phyloP scores from a whole-genome alignment of 176 grass and related monocot genomes.

The Guadua angustifolia region DNA sequence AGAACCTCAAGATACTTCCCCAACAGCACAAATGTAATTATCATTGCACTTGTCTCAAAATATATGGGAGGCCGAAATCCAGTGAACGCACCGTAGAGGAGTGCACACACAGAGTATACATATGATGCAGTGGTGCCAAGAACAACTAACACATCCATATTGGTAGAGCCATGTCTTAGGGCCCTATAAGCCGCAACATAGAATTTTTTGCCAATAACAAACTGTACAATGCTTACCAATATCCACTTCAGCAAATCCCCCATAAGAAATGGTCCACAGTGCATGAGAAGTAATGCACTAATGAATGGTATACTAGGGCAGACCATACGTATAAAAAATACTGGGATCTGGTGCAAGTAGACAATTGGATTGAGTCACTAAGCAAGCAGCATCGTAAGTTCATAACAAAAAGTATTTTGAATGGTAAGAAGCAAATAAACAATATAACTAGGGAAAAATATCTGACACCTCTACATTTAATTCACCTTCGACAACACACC shows the following conservation, averaged over 20 bases:
- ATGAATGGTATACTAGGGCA: slow-evolving; percentile 79
- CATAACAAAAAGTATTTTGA: background rate
- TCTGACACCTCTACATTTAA: background rate
- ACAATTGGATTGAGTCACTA: slow-evolving; percentile 39
- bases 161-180: slow-evolving; percentile 81
- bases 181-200: slow-evolving; percentile 81
- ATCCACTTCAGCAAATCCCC: slow-evolving; percentile 86
- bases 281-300: slow-evolving; percentile 62
- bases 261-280: slow-evolving; percentile 80
- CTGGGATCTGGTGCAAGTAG: slow-evolving; percentile 74
- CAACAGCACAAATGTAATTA: slow-evolving; percentile 96
- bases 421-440: background rate
- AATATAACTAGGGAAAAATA: slow-evolving; percentile 25
- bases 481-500: background rate
- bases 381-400: background rate
- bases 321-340: slow-evolving; percentile 91
- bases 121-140: slow-evolving; percentile 92
- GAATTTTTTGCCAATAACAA: slow-evolving; percentile 84
- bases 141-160: slow-evolving; percentile 98
- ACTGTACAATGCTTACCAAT: slow-evolving; percentile 87
- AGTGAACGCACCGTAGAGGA: slow-evolving; percentile 75
- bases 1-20: slow-evolving; percentile 99
- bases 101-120: slow-evolving; percentile 82
- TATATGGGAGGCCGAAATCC: slow-evolving; percentile 76
- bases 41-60: slow-evolving; percentile 99